Conservation (phyloP, 2,329 filamentous ascomycete genomes). For the Paraphaeosphaeria sporulosa region DNA sequence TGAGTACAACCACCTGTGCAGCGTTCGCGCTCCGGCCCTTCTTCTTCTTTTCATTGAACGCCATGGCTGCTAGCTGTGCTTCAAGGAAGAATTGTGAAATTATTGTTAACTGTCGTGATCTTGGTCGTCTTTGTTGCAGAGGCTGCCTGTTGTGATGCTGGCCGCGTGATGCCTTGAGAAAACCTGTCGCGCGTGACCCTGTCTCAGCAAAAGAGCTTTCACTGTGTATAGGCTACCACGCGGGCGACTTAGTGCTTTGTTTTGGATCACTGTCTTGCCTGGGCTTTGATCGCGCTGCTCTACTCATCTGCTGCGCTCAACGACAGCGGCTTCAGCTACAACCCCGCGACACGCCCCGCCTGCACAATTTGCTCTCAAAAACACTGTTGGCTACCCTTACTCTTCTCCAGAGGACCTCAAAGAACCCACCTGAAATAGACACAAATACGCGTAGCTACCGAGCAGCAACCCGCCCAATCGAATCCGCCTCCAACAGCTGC, state of each 20-base stretch:
- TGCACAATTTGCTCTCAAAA: neutral
- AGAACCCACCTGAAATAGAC: neutral
- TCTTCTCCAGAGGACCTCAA: neutral
- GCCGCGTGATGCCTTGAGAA: neutral
- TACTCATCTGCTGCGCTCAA: neutral
- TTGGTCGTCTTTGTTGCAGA: neutral
- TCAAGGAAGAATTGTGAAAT: constrained; percentile 1
- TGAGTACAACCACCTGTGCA: neutral
- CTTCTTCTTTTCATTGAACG: constrained; percentile 8
- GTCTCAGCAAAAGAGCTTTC: neutral
- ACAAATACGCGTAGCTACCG: neutral
- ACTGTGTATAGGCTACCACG: neutral
- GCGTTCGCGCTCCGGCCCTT: neutral
- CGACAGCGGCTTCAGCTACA: neutral
- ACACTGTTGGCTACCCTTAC: no score
- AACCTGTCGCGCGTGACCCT: neutral
- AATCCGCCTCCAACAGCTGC: neutral
- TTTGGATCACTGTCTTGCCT: neutral
- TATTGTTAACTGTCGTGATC: neutral
- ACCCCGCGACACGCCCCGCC: no score
- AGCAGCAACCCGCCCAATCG: neutral
- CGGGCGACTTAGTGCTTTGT: neutral
- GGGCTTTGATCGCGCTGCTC: neutral
- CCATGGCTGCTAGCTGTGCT: constrained; percentile 8
- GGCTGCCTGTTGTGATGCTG: neutral